Evolutionary conservation across 2,329 filamentous ascomycete genomes (phyloP).

Genomic region (Penicillium janthinellum): DNA sequence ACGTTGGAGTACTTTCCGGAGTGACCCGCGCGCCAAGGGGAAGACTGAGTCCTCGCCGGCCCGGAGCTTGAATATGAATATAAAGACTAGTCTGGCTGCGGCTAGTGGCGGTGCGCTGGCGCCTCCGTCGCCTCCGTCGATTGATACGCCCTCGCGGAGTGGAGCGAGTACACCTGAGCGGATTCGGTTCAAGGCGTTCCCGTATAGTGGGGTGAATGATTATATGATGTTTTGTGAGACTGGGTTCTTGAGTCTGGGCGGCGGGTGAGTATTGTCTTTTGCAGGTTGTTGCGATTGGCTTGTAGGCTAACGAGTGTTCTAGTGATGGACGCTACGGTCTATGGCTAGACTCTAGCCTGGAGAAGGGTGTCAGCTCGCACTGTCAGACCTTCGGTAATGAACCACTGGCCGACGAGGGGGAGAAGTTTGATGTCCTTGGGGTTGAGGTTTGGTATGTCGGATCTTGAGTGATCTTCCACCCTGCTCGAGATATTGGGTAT

Average conservation of each 20-base stretch:
- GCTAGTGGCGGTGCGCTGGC: constrained; percentile 29
- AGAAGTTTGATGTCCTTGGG: constrained; percentile 86
- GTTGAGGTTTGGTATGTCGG: constrained; percentile 95
- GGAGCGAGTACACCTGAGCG: constrained; percentile 65
- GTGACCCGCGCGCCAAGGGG: constrained; percentile 35
- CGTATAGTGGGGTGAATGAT: constrained; percentile 93
- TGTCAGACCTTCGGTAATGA: constrained; percentile 96
- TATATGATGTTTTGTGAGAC: constrained; percentile 94
- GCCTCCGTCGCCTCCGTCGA: constrained; percentile 28
- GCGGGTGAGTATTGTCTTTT: constrained; percentile 55
- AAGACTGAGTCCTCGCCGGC: constrained; percentile 20
- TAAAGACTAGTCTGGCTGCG: constrained; percentile 28
- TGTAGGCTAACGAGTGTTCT: not conserved
- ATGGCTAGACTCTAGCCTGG: constrained; percentile 86
- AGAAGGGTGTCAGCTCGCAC: constrained; percentile 77
- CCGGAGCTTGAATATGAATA: constrained; percentile 28
- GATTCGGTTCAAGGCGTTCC: constrained; percentile 95
- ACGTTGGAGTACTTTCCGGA: constrained; percentile 61
- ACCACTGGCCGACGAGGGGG: constrained; percentile 85
- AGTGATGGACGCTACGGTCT: constrained; percentile 85
- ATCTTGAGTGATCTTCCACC: constrained; percentile 27
- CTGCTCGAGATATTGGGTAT: not conserved
- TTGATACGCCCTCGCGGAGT: constrained; percentile 35
- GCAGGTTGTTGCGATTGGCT: not conserved
- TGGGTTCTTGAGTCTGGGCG: constrained; percentile 82